Conservation (phyloP, 192 early-diverging fungal genomes). For the Umbelopsis sp. region DNA sequence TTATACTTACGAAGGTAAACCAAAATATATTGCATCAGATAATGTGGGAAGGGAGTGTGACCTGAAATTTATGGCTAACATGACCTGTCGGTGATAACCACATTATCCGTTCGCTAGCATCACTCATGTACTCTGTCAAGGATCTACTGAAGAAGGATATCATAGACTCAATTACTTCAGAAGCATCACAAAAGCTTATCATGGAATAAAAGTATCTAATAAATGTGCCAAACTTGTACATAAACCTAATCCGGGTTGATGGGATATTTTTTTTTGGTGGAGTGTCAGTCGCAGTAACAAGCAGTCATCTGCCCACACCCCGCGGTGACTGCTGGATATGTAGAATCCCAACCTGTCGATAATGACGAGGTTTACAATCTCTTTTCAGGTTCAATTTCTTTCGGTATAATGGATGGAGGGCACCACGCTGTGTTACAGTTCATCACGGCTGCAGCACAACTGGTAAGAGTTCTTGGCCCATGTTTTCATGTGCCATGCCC, state of each 20-base stretch:
- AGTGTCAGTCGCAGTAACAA: neutral
- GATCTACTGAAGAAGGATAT: slow-evolving; percentile 36
- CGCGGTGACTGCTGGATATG: slow-evolving; percentile 12
- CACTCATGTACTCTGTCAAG: slow-evolving; percentile 34
- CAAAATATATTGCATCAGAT: neutral
- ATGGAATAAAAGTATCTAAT: slow-evolving; percentile 16
- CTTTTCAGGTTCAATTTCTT: neutral
- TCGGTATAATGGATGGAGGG: slow-evolving; percentile 28
- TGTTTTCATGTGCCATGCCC: neutral
- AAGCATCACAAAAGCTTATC: slow-evolving; percentile 25
- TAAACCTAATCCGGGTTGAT: neutral
- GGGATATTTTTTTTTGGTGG: neutral
- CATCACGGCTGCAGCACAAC: slow-evolving; percentile 39
- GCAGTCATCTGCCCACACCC: slow-evolving; percentile 2
- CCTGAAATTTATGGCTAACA: slow-evolving; percentile 9
- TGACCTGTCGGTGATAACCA: slow-evolving; percentile 13
- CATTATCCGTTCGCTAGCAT: slow-evolving; percentile 26
- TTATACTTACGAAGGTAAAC: slow-evolving; percentile 82
- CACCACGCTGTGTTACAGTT: slow-evolving; percentile 41
- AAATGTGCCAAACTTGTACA: neutral
- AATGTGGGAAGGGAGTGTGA: slow-evolving; percentile 3
- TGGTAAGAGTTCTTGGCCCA: slow-evolving; percentile 17
- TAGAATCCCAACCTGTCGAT: neutral
- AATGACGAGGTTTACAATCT: neutral
- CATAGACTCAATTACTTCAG: slow-evolving; percentile 34